Base-by-base conservation (phyloP, 768 basidiomycete genomes). In the Lentinula lateritia region DNA sequence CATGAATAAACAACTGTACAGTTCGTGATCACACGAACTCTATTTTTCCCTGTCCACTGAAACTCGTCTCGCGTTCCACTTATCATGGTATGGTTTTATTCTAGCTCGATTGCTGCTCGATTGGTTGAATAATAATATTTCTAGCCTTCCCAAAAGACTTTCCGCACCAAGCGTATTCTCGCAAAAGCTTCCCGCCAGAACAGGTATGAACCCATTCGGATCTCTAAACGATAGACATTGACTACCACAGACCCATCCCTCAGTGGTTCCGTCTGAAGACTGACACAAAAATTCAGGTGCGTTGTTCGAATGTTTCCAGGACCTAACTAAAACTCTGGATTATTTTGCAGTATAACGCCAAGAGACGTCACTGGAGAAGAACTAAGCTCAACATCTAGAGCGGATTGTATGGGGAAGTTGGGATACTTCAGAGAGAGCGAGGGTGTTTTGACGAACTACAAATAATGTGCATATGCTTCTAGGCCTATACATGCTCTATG, bases 91-190 rank as follows among this genome's bases (percentile, higher is more conserved):
- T 67, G 82, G 62, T 10, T 46, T 61, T 43, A 20, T 64, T 63
- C 32, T 59, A 41, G 43, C 15, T 45, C 39, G 42, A 8, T 58
- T 42, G n/a, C 34, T 15, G 43, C n/a, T 28, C 16, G 10, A 10
- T 56, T 56, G 8, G 10, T 36, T 34, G 10, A 48, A 38, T 28
- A 28, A 13, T 45, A 70, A 58, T 16, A 10, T 50, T 52, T 46
- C n/a, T 76, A 98, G 96, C 96, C 96, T 78, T 98, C 96, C 74
- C 93, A 98, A 88, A 99, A 99, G 81, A 86, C 93, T 62, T 98
- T 98, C 86, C 85, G 92, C 73, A 95, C 91, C 75, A 99, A 99
- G 83, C 88, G 89, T 75, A 95, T 88, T 74, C 92, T 99, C 69
- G 94, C 96, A 74, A 99, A 98, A 85, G 93, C 93, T 64, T 76